phyloP scores from a whole-genome alignment of 176 grass and related monocot genomes.

The Phyllostachys edulis region DNA sequence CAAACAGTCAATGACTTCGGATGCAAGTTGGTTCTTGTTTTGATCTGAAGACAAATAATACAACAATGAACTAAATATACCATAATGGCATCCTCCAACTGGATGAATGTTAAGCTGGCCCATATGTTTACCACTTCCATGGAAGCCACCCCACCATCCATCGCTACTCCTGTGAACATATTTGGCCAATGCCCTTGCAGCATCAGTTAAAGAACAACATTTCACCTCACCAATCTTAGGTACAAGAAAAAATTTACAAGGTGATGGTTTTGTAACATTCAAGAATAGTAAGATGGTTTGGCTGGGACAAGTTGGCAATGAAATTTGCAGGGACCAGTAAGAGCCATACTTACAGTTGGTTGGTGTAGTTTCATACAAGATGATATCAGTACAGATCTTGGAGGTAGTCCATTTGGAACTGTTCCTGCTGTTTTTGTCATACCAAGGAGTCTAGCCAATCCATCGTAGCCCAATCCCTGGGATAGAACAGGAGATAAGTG shows the following conservation, averaged over 20 bases:
- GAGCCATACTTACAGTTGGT: constrained; percentile 64
- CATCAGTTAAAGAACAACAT: constrained; percentile 83
- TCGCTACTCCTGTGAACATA: constrained; percentile 76
- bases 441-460: constrained; percentile 68
- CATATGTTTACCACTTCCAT: constrained; percentile 65
- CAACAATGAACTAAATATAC: constrained; percentile 31
- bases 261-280: background rate
- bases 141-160: constrained; percentile 75
- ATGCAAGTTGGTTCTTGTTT: constrained; percentile 68
- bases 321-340: background rate
- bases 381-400: constrained; percentile 60
- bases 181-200: constrained; percentile 90
- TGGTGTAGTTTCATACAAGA: constrained; percentile 61
- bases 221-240: no score
- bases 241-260: constrained; percentile 23
- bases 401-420: constrained; percentile 70
- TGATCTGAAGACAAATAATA: constrained; percentile 51
- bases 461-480: constrained; percentile 65
- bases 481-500: constrained; percentile 13
- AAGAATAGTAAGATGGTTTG: background rate
- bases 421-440: constrained; percentile 66
- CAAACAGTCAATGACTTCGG: constrained; percentile 49
- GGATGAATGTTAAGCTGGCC: constrained; percentile 11
- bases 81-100: background rate
- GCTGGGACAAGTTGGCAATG: background rate